These are phyloP conservation scores for Flaveria ramosissima DNA, from an alignment of 129 eudicot genomes.

Conservation along the genomic window DNA sequence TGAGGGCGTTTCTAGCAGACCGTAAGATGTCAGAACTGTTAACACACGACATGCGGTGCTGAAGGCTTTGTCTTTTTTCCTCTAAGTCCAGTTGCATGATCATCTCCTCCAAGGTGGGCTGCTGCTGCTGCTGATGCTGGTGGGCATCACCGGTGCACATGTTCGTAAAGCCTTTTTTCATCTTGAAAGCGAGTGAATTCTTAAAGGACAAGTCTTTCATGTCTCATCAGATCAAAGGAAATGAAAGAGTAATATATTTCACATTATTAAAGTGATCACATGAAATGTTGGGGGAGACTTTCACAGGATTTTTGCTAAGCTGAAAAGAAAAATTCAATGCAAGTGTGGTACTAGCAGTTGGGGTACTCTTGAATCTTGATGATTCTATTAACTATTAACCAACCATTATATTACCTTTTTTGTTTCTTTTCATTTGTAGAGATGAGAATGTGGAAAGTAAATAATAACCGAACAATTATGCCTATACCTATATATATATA, in stretches of 20 bases:
- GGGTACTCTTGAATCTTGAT: neutral
- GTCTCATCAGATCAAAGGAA: neutral
- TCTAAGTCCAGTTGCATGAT: constrained; percentile 68
- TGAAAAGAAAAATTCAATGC: too few relatives aligned
- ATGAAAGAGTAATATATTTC: neutral
- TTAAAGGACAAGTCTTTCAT: constrained; percentile 74
- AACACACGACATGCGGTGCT: constrained; percentile 88
- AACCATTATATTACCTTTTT: neutral
- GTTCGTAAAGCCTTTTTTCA: constrained; percentile 66
- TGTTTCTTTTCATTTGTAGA: too few relatives aligned
- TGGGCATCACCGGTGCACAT: constrained; percentile 61
- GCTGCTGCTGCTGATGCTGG: too few relatives aligned
- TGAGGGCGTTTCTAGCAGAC: constrained; percentile 82
- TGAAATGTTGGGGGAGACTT: neutral
- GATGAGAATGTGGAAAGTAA: neutral
- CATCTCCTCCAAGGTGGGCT: constrained; percentile 86
- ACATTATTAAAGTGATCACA: constrained; percentile 34
- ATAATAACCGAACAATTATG: too few relatives aligned
- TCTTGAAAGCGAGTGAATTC: constrained; percentile 56
- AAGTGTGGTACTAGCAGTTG: neutral
- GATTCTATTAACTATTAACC: neutral
- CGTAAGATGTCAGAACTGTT: constrained; percentile 85
- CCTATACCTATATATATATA: too few relatives aligned
- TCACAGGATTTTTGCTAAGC: neutral
- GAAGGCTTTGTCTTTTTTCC: constrained; percentile 45